Percentiles rank a stretch among this genome's conserved stretches.
Evolutionary conservation across 805 yeast genomes (phyloP).

Genomic region (Candida wancherniae): DNA sequence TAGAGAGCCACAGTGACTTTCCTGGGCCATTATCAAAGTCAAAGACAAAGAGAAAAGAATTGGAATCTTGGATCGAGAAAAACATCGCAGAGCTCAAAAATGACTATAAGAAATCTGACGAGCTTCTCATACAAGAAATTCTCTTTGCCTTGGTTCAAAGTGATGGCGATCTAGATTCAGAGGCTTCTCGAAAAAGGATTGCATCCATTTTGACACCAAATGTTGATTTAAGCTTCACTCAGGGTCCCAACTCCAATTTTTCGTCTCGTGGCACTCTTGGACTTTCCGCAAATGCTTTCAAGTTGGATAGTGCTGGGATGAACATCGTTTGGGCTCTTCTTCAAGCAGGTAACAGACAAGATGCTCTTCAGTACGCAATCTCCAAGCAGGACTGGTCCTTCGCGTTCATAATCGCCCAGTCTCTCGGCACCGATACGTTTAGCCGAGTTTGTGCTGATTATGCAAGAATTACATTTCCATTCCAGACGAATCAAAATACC

Average conservation of each 20-base stretch:
- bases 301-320: slow-evolving; percentile 36
- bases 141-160: slow-evolving; percentile 22
- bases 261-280: slow-evolving; percentile 4
- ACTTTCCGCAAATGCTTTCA: slow-evolving; percentile 35
- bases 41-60: slow-evolving; percentile 59
- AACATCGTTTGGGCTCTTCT: slow-evolving; percentile 34
- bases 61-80: slow-evolving; percentile 54
- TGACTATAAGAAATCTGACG: slow-evolving; percentile 15
- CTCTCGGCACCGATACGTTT: slow-evolving; percentile 61
- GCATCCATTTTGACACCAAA: slow-evolving; percentile 41
- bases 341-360: slow-evolving; percentile 60
- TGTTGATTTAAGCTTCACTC: slow-evolving; percentile 30
- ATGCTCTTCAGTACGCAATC: slow-evolving; percentile 61
- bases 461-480: slow-evolving; percentile 42
- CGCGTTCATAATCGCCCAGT: slow-evolving; percentile 65
- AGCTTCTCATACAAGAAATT: slow-evolving; percentile 29
- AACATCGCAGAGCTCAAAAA: slow-evolving; percentile 17
- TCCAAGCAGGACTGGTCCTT: slow-evolving; percentile 69
- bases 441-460: slow-evolving; percentile 54
- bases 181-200: slow-evolving; percentile 27
- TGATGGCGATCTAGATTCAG: slow-evolving; percentile 28
- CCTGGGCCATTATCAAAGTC: slow-evolving; percentile 64
- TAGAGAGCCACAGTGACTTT: slow-evolving; percentile 33
- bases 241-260: slow-evolving; percentile 5
- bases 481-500: slow-evolving; percentile 34